A percentile compares a stretch with the other conserved stretches of the same genome.
Evolutionary conservation across 2,329 filamentous ascomycete species (phyloP).

Genomic region (Phaeophleospora eucalypticola): DNA sequence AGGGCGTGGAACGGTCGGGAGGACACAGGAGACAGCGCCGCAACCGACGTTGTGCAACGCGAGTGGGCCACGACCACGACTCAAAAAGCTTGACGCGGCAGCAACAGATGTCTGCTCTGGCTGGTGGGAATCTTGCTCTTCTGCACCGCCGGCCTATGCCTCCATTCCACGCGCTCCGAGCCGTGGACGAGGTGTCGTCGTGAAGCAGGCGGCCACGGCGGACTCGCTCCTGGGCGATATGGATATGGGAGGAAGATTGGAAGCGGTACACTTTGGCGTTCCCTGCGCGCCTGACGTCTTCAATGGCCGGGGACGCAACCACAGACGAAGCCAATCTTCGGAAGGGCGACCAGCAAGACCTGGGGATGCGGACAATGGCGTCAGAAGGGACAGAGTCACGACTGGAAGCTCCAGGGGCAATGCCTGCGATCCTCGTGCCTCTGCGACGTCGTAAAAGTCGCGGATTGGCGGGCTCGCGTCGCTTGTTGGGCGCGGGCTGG

Average conservation of each 20-base stretch:
- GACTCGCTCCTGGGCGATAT: no score
- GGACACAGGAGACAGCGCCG: slow-evolving; percentile 6
- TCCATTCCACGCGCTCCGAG: not conserved
- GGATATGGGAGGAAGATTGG: not conserved
- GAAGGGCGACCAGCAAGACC: not conserved
- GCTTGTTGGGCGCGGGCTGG: no score
- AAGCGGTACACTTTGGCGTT: not conserved
- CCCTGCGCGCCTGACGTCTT: not conserved
- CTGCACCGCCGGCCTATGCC: not conserved
- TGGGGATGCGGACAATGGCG: slow-evolving; percentile 3
- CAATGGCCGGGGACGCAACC: not conserved
- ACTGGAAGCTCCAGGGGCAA: slow-evolving; percentile 4
- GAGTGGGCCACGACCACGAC: not conserved
- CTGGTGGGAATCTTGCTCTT: no score
- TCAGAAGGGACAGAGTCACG: slow-evolving; percentile 3
- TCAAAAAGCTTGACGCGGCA: slow-evolving; percentile 5
- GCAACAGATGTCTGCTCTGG: no score
- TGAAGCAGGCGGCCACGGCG: not conserved
- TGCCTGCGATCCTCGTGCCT: slow-evolving; percentile 8
- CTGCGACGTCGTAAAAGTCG: not conserved
- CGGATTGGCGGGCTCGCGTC: no score
- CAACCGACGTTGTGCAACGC: slow-evolving; percentile 5
- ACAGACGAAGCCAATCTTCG: not conserved
- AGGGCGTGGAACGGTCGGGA: slow-evolving; percentile 6
- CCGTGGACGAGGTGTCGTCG: not conserved